These are phyloP conservation scores for Oryza nivara DNA, from an alignment of 176 grass and related monocot genomes.

Conservation along the genomic window DNA sequence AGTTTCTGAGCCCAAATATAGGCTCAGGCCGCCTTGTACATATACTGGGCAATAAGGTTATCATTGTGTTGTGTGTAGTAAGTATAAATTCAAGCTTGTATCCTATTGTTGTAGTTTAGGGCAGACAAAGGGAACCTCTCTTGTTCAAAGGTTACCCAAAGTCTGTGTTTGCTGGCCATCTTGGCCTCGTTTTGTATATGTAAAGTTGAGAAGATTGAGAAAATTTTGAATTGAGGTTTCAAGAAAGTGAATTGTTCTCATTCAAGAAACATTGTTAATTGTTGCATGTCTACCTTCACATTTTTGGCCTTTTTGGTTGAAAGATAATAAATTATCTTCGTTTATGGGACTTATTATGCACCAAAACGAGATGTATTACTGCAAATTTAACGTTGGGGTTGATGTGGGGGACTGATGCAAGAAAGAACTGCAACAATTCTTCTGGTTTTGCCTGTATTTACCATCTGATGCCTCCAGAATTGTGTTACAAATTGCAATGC, in stretches of 20 bases:
- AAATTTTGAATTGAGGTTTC: not conserved
- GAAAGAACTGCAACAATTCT: not conserved
- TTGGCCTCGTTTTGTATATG: constrained; percentile 33
- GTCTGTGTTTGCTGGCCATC: constrained; percentile 38
- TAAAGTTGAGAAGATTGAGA: not conserved
- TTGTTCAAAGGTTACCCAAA: constrained; percentile 24
- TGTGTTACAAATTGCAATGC: too few relatives aligned
- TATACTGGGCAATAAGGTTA: constrained; percentile 42
- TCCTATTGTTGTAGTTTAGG: constrained; percentile 40
- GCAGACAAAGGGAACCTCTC: constrained; percentile 30
- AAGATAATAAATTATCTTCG: not conserved
- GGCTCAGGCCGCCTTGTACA: constrained; percentile 34
- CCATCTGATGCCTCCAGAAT: not conserved
- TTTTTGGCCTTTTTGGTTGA: not conserved
- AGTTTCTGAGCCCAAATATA: constrained; percentile 36
- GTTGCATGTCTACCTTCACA: not conserved
- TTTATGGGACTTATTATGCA: not conserved
- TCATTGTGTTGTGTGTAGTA: constrained; percentile 35
- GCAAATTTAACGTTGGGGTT: not conserved
- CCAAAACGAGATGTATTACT: not conserved
- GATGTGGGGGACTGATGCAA: not conserved
- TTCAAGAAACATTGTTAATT: constrained; percentile 12
- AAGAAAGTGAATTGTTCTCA: not conserved
- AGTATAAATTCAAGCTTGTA: constrained; percentile 34
- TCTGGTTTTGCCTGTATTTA: not conserved